Conservation (phyloP, 2,329 filamentous ascomycete species). For the Penicillium sclerotigenum region DNA sequence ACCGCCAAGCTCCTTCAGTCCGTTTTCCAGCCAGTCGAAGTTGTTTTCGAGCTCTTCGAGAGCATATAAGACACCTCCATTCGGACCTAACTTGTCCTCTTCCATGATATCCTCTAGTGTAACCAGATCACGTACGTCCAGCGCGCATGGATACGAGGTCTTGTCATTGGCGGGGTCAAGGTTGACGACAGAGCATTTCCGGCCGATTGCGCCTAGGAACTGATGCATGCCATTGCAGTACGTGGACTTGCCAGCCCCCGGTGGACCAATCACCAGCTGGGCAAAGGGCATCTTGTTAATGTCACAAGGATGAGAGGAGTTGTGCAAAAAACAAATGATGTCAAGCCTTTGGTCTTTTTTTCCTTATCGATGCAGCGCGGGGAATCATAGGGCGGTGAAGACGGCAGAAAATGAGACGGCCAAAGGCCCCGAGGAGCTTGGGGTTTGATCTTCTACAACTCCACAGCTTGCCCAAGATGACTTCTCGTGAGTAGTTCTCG, state of each 20-base stretch:
- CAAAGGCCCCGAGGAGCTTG: constrained; percentile 18
- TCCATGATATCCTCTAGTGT: constrained; percentile 94
- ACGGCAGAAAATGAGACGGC: constrained; percentile 33
- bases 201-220: constrained; percentile 92
- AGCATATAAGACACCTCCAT: constrained; percentile 88
- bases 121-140: constrained; percentile 85
- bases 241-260: constrained; percentile 92
- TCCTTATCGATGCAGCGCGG: constrained; percentile 24
- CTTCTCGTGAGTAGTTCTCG: constrained; percentile 40
- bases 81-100: constrained; percentile 83
- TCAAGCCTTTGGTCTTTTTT: constrained; percentile 11
- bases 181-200: constrained; percentile 92
- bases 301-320: background rate
- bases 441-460: constrained; percentile 20
- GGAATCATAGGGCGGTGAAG: constrained; percentile 29
- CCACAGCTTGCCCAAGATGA: constrained; percentile 32
- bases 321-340: background rate
- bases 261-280: constrained; percentile 91
- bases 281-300: constrained; percentile 52
- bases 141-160: constrained; percentile 79
- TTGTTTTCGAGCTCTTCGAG: constrained; percentile 94
- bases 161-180: constrained; percentile 95
- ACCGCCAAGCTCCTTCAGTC: constrained; percentile 70
- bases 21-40: constrained; percentile 83
- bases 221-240: constrained; percentile 99